Evolutionary conservation across 805 yeast genomes (phyloP), one percentile per base, ranked within the genome.

Genomic region (Ogataea neopini): DNA sequence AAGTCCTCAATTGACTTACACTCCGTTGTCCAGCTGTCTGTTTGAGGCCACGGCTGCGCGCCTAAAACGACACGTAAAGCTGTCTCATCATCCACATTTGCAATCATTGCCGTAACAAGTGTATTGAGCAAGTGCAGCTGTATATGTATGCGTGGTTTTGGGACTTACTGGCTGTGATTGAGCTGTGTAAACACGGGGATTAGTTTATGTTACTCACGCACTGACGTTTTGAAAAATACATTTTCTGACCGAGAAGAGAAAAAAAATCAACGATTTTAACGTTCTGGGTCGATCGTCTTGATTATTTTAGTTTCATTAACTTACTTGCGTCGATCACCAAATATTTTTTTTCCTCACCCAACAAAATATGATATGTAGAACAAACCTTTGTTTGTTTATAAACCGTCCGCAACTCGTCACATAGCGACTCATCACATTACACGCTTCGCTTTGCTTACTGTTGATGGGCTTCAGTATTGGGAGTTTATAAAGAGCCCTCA

Each of bases 1-100:
- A 30, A 14, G 9, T 30, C 18, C 34, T 30, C 34, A 30, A 30
- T 30, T 30, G 34, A 30, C 34, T 30, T 18, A 15, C 3, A 30
- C 34, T 30, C 34, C 34, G 34, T n/a, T 13, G 20, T 26, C 15
- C 18, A n/a, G 22, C 22, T 28, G 25, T 30, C 20, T 22, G 29
- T n/a, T 11, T 26, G 22, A 22, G 26, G 29, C 37, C 25, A 26
- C 34, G 32, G 17, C 44, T 40, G 37, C 18, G 35, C 40, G 18
- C 45, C 45, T 10, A 42, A 18, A 35, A 42, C 25, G 18, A 28
- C 35, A 10, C 38, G 39, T 13, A 40, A 33, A 8, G 17, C 30
- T 5, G 40, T 13, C 15, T 23, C 28, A 4, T 32, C 20, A 23
- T 33, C 40, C 29, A 33, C 34, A 25, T 42, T 35, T 10, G 32